Conservation (phyloP, 768 basidiomycete genomes). For the Suillus cothurnatus region DNA sequence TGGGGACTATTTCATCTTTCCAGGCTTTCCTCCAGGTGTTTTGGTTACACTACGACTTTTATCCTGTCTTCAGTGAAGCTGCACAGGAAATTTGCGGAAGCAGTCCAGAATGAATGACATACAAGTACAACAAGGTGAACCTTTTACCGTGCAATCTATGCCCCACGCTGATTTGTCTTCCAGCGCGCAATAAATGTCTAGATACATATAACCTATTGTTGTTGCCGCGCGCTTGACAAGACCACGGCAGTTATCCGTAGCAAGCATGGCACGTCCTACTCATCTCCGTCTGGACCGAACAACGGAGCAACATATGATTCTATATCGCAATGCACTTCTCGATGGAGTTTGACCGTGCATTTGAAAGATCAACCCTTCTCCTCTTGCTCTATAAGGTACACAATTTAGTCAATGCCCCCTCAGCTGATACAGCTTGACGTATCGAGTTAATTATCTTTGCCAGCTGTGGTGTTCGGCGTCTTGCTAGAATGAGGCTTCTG, state of each 20-base stretch:
- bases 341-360: constrained; percentile 63
- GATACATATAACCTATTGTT: constrained; percentile 62
- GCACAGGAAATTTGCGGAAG: background rate
- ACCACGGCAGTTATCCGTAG: constrained; percentile 74
- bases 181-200: constrained; percentile 64
- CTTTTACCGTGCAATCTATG: background rate
- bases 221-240: constrained; percentile 88
- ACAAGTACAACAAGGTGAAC: background rate
- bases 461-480: constrained; percentile 76
- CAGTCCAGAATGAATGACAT: background rate
- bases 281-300: constrained; percentile 85
- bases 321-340: constrained; percentile 88
- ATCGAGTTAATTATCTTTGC: constrained; percentile 57
- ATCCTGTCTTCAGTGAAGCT: background rate
- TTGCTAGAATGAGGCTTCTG: constrained; percentile 77
- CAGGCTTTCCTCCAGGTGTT: background rate
- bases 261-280: constrained; percentile 90
- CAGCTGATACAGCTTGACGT: constrained; percentile 38
- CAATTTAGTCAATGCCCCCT: constrained; percentile 2
- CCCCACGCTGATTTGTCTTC: background rate
- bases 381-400: constrained; percentile 78
- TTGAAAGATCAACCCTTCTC: constrained; percentile 85
- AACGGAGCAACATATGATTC: constrained; percentile 71
- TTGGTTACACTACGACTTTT: background rate
- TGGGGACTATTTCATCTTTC: background rate